phyloP scores from a whole-genome alignment of 2,329 filamentous ascomycete species.

The Aspergillus quadrilineatus region DNA sequence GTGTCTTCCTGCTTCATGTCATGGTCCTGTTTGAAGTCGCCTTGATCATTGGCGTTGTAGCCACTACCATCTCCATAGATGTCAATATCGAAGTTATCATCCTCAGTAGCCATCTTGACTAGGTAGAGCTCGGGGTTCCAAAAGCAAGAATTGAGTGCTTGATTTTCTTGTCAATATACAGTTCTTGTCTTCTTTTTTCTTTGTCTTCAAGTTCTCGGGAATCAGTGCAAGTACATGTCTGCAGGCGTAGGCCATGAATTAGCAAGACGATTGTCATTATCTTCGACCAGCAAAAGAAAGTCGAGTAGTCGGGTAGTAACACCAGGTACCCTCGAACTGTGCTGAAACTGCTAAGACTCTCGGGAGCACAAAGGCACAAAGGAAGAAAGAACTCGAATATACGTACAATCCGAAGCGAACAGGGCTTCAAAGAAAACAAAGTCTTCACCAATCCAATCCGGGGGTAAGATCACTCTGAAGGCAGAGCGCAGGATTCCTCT shows the following conservation, averaged over 20 bases:
- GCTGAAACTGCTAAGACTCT: slow-evolving; percentile 15
- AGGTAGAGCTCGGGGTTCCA: slow-evolving; percentile 29
- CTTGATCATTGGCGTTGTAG: slow-evolving; percentile 48
- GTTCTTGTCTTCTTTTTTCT: slow-evolving; percentile 29
- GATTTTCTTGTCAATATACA: slow-evolving; percentile 40
- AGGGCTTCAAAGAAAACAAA: slow-evolving; percentile 27
- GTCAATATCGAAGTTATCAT: slow-evolving; percentile 70
- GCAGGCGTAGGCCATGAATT: slow-evolving; percentile 38
- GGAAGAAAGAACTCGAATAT: slow-evolving; percentile 31
- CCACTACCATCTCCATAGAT: slow-evolving; percentile 63
- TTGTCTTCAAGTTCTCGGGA: slow-evolving; percentile 28
- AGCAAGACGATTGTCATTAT: slow-evolving; percentile 33
- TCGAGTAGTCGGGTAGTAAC: slow-evolving; percentile 8
- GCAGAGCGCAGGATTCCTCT: slow-evolving; percentile 21
- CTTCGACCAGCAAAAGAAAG: slow-evolving; percentile 10
- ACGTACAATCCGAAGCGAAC: slow-evolving; percentile 42
- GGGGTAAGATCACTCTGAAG: slow-evolving; percentile 19
- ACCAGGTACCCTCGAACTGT: slow-evolving; percentile 11
- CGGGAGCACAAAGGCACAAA: slow-evolving; percentile 20
- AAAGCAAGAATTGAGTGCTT: slow-evolving; percentile 37
- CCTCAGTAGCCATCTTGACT: slow-evolving; percentile 54
- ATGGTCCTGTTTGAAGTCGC: slow-evolving; percentile 34
- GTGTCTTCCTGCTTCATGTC: slow-evolving; percentile 39
- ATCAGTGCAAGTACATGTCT: slow-evolving; percentile 47
- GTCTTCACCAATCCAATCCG: slow-evolving; percentile 21